phyloP scores from a whole-genome alignment of 148 eudicot genomes.

The Vaccinium darrowii region DNA sequence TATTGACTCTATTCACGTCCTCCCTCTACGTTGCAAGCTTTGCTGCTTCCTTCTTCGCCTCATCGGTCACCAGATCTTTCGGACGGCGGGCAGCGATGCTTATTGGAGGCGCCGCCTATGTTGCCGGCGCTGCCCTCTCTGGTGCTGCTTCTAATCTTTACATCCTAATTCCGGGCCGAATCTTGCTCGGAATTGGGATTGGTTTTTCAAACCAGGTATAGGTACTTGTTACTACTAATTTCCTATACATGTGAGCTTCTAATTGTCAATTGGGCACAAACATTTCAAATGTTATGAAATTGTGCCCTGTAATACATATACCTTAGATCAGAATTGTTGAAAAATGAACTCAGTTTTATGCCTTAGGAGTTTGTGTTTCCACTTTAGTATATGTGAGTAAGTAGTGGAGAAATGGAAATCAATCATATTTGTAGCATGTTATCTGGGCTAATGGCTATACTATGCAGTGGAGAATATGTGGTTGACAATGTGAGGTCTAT shows the following conservation, averaged over 20 bases:
- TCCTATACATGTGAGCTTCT: not conserved
- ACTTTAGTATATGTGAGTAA: too few species aligned
- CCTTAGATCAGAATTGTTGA: too few species aligned
- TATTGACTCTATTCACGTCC: slow-evolving; percentile 37
- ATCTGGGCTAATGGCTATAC: too few species aligned
- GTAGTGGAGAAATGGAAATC: too few species aligned
- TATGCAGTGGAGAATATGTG: too few species aligned
- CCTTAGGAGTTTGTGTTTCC: too few species aligned
- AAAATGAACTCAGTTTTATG: too few species aligned
- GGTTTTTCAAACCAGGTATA: slow-evolving; percentile 43
- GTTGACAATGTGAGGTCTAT: too few species aligned
- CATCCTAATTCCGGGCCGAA: slow-evolving; percentile 38
- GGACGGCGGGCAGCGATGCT: slow-evolving; percentile 38
- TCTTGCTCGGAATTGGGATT: slow-evolving; percentile 42
- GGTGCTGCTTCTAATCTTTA: slow-evolving; percentile 31
- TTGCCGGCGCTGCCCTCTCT: slow-evolving; percentile 31
- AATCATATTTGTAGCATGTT: too few species aligned
- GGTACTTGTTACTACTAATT: too few species aligned
- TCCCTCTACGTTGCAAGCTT: slow-evolving; percentile 40
- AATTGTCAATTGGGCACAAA: not conserved
- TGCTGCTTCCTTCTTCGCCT: slow-evolving; percentile 34
- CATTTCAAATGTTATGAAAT: too few species aligned
- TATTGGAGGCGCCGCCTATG: slow-evolving; percentile 28
- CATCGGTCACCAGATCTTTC: slow-evolving; percentile 24
- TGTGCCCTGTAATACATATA: too few species aligned